Percentiles rank a stretch among this genome's conserved stretches.
These are phyloP conservation scores for Leonotis leonurus DNA, from an alignment of 257 asterid genomes.

Conservation along the genomic window DNA sequence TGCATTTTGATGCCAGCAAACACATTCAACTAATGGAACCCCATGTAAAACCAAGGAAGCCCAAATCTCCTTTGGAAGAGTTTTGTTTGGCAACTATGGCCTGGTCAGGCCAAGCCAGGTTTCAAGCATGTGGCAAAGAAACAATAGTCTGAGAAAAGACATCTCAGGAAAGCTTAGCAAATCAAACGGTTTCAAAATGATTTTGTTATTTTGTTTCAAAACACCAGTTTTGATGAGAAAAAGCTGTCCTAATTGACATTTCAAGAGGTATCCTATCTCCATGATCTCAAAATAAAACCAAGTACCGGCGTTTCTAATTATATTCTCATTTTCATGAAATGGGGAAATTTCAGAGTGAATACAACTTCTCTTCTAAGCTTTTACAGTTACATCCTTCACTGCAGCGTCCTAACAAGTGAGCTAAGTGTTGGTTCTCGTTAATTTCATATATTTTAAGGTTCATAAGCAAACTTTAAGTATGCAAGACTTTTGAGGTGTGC, in stretches of 20 bases:
- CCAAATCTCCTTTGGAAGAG: neutral
- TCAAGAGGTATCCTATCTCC: neutral
- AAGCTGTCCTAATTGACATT: neutral
- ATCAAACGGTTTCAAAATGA: neutral
- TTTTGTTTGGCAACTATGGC: too few relatives aligned
- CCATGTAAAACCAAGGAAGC: neutral
- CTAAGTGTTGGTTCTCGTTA: neutral
- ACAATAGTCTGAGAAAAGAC: neutral
- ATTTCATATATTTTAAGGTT: neutral
- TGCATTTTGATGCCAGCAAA: neutral
- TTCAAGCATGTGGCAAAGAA: neutral
- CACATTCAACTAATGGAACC: neutral
- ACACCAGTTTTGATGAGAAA: neutral
- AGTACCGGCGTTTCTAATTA: neutral
- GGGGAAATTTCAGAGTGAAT: neutral
- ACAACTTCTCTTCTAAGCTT: neutral
- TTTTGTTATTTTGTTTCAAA: neutral
- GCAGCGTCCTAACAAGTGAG: neutral
- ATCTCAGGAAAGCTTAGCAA: too few relatives aligned
- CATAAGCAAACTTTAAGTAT: neutral
- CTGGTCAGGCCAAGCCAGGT: neutral
- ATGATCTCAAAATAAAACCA: neutral
- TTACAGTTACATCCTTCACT: neutral
- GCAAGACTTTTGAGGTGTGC: neutral
- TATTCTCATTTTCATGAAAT: neutral